phyloP scores from a whole-genome alignment of 2,329 filamentous ascomycete genomes.

The Pseudogymnoascus sp. region DNA sequence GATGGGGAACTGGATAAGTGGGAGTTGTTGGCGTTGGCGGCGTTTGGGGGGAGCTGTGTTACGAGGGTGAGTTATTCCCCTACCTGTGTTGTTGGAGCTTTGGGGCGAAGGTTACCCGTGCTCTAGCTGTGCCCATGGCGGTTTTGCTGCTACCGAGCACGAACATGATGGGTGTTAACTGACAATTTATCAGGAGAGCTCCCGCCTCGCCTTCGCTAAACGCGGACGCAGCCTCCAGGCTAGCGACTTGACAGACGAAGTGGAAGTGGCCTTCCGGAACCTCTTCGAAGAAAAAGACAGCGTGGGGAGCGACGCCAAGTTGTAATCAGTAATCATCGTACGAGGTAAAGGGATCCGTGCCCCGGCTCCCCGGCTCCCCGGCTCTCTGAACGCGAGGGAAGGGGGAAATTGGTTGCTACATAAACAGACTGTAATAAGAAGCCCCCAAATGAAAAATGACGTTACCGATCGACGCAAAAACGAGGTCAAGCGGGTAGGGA shows the following conservation, averaged over 20 bases:
- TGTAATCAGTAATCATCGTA: not conserved
- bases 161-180: not conserved
- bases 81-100: not conserved
- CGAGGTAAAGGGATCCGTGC: not conserved
- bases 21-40: slow-evolving; percentile 66
- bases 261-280: slow-evolving; percentile 69
- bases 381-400: not conserved
- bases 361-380: not conserved
- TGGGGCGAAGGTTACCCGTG: not conserved
- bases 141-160: not conserved
- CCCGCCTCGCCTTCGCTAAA: slow-evolving; percentile 74
- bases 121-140: not conserved
- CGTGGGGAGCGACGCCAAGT: not conserved
- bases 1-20: slow-evolving; percentile 40
- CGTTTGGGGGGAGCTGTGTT: slow-evolving; percentile 77
- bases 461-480: not conserved
- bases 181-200: slow-evolving; percentile 54
- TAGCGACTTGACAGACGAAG: slow-evolving; percentile 80
- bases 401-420: not conserved
- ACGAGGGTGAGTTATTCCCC: slow-evolving; percentile 55
- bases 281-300: slow-evolving; percentile 49
- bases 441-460: not conserved
- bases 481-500: not conserved
- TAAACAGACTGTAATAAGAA: not conserved
- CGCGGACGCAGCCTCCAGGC: slow-evolving; percentile 81